phyloP scores from a whole-genome alignment of 306 rosid species.

The Trifolium subterraneum region DNA sequence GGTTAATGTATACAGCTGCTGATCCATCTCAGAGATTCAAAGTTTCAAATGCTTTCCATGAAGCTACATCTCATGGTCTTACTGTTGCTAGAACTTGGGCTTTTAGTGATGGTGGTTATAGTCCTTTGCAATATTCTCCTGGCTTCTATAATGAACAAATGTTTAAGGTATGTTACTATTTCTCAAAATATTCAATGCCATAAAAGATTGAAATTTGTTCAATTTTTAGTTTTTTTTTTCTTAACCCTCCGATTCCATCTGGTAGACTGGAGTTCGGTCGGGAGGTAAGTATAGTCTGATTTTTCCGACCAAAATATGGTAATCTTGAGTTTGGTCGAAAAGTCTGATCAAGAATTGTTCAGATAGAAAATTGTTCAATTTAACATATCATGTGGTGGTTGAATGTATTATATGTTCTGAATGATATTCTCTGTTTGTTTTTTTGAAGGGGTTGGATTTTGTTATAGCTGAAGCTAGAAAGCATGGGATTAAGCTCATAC shows the following conservation, averaged over 20 bases:
- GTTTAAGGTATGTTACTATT: slow-evolving; percentile 60
- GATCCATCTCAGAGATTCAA: slow-evolving; percentile 84
- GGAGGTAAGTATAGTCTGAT: neutral
- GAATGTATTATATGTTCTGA: slow-evolving; percentile 6
- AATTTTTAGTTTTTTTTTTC: neutral
- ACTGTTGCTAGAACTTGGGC: slow-evolving; percentile 97
- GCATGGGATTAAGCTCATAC: slow-evolving; percentile 78
- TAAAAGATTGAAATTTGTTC: neutral
- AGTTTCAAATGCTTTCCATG: slow-evolving; percentile 69
- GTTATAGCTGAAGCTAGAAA: slow-evolving; percentile 85
- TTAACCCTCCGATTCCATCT: neutral
- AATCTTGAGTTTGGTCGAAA: too few species aligned
- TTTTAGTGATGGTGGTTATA: slow-evolving; percentile 89
- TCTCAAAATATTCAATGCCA: neutral
- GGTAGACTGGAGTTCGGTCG: neutral
- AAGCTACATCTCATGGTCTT: slow-evolving; percentile 79
- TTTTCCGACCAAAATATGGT: neutral
- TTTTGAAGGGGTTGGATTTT: slow-evolving; percentile 83
- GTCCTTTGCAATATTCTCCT: slow-evolving; percentile 81
- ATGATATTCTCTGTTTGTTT: slow-evolving; percentile 27
- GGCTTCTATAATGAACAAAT: slow-evolving; percentile 85
- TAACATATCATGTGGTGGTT: neutral
- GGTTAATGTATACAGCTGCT: slow-evolving; percentile 87
- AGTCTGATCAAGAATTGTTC: neutral
- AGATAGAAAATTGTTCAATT: neutral